Base-by-base conservation (phyloP, 106 monocot species). In the Allium fistulosum region DNA sequence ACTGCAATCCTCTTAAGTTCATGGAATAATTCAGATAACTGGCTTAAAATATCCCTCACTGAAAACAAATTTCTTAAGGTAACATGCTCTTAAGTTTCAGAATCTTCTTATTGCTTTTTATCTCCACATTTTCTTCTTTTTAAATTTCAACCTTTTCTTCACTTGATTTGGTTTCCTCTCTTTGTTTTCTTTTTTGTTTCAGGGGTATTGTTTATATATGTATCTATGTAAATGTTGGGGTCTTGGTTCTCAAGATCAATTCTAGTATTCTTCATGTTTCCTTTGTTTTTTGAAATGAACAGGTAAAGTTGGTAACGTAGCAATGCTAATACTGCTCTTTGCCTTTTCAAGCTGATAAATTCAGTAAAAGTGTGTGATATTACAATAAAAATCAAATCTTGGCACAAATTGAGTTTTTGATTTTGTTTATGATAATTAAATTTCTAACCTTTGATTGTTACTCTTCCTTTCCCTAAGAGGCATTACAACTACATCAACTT, bases 21-120 rank as follows among this genome's bases (percentile, higher is more conserved):
- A 26, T 68, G 49, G 66, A 84, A 97, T 67, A 97, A 89, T 48
- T 92, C 96, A 7, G 88, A 92, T 9, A 97, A 88, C 76, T 97
- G 92, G 52, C 76, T 59, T 68, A 75, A 46, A 4, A 75, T 62
- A 17, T 75, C 75, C 17, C 22, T 68, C 75, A 52, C 53, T 61
- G 91, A 71, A 56, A 91, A 91, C 53, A 95, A 66, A 74, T 91
- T 91, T 65, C 91, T 88, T 48, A 85, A 12, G 94, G 87, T 28
- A 83, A 46, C 14, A 75, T 90, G 77, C 83, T 90, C 80, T 46
- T 90, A 17, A 90, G 78, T 63, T 49, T 63, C 52, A 59, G 68
- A 65, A 57, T 69, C 5, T 59, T 59, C 62, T 53, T 27, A 63
- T 61, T 67, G 0, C 37, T 60, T 28, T 22, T 50, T 55, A 56